Conservation (phyloP, 176 grass and related monocot genomes). For the Cenchrus fungigraminus region DNA sequence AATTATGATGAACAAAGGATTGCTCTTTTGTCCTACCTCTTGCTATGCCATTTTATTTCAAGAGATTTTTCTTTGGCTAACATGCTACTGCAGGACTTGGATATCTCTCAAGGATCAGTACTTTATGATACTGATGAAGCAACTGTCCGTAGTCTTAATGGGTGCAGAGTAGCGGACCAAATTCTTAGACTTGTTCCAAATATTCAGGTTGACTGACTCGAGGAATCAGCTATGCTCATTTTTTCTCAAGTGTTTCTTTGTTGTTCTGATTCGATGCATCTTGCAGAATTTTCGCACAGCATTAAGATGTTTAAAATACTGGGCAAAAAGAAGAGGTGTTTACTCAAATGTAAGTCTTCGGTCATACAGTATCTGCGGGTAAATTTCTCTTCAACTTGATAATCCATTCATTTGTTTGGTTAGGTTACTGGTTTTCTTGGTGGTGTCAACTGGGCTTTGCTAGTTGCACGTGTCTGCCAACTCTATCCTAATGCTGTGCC, state of each 20-base stretch:
- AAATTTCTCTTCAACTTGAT: neutral
- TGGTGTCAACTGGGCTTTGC: conserved; percentile 94
- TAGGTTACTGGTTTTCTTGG: conserved; percentile 98
- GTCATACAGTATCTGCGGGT: neutral
- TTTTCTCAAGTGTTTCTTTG: neutral
- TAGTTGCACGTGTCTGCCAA: conserved; percentile 88
- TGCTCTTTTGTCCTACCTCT: neutral
- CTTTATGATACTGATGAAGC: conserved; percentile 90
- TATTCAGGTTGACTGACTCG: conserved; percentile 64
- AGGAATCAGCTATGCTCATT: conserved; percentile 13
- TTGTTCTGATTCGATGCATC: conserved; percentile 32
- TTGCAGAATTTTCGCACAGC: conserved; percentile 83
- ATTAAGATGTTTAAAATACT: conserved; percentile 87
- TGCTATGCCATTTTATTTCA: neutral
- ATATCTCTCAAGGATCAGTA: conserved; percentile 87
- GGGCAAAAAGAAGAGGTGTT: conserved; percentile 89
- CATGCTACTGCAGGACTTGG: conserved; percentile 69
- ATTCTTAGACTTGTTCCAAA: conserved; percentile 97
- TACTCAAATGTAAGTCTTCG: conserved; percentile 84
- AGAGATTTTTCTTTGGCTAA: conserved; percentile 40
- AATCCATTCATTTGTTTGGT: conserved; percentile 6
- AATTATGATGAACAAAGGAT: conserved; percentile 7
- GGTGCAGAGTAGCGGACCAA: conserved; percentile 92
- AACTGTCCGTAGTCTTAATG: conserved; percentile 95
- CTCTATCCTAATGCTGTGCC: conserved; percentile 95